These are phyloP conservation scores for Ophiostoma tasmaniense DNA, from an alignment of 2,329 filamentous ascomycete species.

Conservation along the genomic window DNA sequence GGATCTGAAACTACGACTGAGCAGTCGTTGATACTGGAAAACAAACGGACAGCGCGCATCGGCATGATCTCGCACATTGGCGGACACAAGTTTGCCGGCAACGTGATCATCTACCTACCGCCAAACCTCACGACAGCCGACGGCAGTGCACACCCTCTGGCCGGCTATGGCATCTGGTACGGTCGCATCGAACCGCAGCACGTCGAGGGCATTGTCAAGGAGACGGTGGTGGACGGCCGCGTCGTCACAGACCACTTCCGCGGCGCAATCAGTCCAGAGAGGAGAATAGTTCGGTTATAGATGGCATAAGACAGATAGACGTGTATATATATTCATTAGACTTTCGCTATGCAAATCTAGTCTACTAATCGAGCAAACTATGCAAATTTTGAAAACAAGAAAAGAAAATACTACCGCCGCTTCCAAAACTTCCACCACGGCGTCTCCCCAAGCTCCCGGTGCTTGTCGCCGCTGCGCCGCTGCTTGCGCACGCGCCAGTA, in stretches of 20 bases:
- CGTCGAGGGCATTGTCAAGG: conserved; percentile 64
- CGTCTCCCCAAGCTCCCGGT: conserved; percentile 32
- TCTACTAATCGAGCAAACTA: neutral
- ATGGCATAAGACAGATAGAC: neutral
- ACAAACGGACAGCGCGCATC: conserved; percentile 43
- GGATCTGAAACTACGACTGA: neutral
- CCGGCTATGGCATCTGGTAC: conserved; percentile 73
- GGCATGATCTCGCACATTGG: conserved; percentile 72
- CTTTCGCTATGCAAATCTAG: conserved; percentile 6
- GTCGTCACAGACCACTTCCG: conserved; percentile 65
- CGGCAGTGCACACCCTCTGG: conserved; percentile 48
- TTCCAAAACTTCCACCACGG: conserved; percentile 56
- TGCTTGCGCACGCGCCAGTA: conserved; percentile 65
- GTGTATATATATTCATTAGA: neutral
- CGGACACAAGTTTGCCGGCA: conserved; percentile 79
- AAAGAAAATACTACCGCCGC: conserved; percentile 24
- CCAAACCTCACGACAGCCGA: conserved; percentile 36
- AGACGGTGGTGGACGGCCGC: conserved; percentile 59
- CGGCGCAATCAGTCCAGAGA: conserved; percentile 53
- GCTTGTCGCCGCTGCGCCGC: conserved; percentile 40
- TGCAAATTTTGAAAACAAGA: neutral
- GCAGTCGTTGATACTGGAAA: neutral
- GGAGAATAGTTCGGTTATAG: conserved; percentile 40
- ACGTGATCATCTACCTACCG: conserved; percentile 73
- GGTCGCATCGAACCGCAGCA: conserved; percentile 66